Conservation (phyloP, 1,139 yeast species). For the Blastobotrys proliferans region DNA sequence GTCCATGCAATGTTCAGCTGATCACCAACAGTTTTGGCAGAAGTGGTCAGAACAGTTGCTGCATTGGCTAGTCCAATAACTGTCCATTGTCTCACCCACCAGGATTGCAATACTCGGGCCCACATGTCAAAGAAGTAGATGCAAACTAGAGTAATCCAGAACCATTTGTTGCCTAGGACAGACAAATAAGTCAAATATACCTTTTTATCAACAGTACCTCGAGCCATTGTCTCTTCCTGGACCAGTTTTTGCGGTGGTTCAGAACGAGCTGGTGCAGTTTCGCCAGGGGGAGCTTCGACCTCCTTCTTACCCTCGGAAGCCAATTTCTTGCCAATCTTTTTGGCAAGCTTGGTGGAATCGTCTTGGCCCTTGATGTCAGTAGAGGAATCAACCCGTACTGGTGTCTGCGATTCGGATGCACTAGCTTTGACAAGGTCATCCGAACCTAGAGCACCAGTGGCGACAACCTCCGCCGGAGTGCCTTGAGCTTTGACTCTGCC, state of each 20-base stretch:
- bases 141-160: constrained; percentile 45
- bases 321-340: constrained; percentile 37
- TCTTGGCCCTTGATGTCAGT: too few species aligned
- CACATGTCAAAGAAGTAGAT: constrained; percentile 55
- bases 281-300: constrained; percentile 25
- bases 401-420: constrained; percentile 53
- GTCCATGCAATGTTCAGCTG: background rate
- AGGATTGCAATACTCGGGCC: constrained; percentile 60
- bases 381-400: constrained; percentile 46
- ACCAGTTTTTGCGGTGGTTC: constrained; percentile 38
- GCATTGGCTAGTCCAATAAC: constrained; percentile 14
- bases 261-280: constrained; percentile 11
- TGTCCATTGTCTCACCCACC: constrained; percentile 88
- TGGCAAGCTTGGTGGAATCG: too few species aligned
- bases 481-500: constrained; percentile 81
- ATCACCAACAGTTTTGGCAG: background rate
- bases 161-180: constrained; percentile 57
- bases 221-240: constrained; percentile 77
- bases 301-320: constrained; percentile 24
- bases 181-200: constrained; percentile 67
- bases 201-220: constrained; percentile 69
- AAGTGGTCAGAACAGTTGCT: background rate
- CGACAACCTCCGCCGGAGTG: constrained; percentile 65
- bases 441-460: constrained; percentile 67
- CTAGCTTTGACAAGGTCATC: constrained; percentile 74